These are phyloP conservation scores for Malassezia pachydermatis DNA, from an alignment of 1,284 basidiomycete genomes.

Conservation along the genomic window DNA sequence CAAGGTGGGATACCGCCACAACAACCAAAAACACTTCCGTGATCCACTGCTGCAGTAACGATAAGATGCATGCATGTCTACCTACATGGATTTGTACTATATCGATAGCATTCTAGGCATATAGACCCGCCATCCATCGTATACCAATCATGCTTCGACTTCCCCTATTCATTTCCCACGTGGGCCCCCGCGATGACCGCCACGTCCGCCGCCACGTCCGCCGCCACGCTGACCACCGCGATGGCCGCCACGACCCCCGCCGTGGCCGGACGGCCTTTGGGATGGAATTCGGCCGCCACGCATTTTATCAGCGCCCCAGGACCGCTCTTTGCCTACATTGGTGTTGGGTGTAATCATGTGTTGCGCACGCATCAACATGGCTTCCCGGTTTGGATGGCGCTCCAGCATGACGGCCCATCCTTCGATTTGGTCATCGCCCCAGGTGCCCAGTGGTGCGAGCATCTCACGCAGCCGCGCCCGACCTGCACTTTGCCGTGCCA, in stretches of 20 bases:
- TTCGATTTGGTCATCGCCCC: constrained; percentile 15
- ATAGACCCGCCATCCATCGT: no score
- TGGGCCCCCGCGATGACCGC: no score
- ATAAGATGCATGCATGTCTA: constrained; percentile 2
- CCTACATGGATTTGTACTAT: no score
- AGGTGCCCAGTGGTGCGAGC: neutral
- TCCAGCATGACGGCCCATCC: constrained; percentile 13
- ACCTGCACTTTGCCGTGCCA: neutral
- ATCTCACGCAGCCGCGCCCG: constrained; percentile 11
- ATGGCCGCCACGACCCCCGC: constrained; percentile 1
- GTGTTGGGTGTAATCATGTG: constrained; percentile 6
- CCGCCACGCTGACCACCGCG: constrained; percentile 12
- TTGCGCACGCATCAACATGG: neutral
- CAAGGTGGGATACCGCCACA: constrained; percentile 50
- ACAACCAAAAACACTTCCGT: constrained; percentile 47
- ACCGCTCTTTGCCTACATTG: constrained; percentile 1
- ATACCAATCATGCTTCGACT: no score
- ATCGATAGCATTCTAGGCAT: no score
- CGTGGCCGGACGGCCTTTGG: neutral
- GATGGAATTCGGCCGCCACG: constrained; percentile 4
- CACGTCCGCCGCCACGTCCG: neutral
- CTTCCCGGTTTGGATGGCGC: constrained; percentile 3
- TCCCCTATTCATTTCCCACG: no score
- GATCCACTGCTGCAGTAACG: constrained; percentile 41
- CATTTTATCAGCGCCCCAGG: constrained; percentile 6